Conservation (phyloP, 345 rosid species). For the Hypericum perforatum region DNA sequence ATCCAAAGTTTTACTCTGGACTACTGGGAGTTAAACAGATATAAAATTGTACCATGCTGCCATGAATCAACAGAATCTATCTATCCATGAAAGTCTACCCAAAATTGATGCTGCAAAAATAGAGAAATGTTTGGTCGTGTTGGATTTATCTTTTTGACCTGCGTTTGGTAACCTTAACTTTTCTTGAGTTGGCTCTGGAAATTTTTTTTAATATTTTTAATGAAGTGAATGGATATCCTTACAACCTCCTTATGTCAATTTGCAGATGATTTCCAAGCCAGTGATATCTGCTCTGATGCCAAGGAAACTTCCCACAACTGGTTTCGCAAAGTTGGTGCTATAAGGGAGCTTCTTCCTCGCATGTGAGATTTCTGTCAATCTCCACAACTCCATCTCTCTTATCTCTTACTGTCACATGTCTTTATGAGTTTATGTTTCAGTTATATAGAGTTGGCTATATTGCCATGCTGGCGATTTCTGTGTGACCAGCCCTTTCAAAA, state of each 20-base stretch:
- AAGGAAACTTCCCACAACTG: constrained; percentile 92
- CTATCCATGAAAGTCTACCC: too few relatives aligned
- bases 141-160: too few relatives aligned
- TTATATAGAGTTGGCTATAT: constrained; percentile 77
- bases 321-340: constrained; percentile 79
- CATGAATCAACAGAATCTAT: too few relatives aligned
- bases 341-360: constrained; percentile 87
- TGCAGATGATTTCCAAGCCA: constrained; percentile 62
- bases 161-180: too few relatives aligned
- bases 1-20: too few relatives aligned
- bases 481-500: constrained; percentile 37
- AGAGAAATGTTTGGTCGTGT: too few relatives aligned
- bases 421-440: constrained; percentile 25
- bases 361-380: constrained; percentile 39
- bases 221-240: constrained; percentile 2
- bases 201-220: too few relatives aligned
- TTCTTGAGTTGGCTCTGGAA: too few relatives aligned
- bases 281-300: constrained; percentile 54
- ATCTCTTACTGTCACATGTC: constrained; percentile 7
- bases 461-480: constrained; percentile 88
- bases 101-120: too few relatives aligned
- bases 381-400: constrained; percentile 2
- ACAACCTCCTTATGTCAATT: constrained; percentile 14
- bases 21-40: too few relatives aligned
- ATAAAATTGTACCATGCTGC: too few relatives aligned